These are phyloP conservation scores for Aristolochia fimbriata DNA, from an alignment of 164 flowering plant genomes.

Conservation along the genomic window DNA sequence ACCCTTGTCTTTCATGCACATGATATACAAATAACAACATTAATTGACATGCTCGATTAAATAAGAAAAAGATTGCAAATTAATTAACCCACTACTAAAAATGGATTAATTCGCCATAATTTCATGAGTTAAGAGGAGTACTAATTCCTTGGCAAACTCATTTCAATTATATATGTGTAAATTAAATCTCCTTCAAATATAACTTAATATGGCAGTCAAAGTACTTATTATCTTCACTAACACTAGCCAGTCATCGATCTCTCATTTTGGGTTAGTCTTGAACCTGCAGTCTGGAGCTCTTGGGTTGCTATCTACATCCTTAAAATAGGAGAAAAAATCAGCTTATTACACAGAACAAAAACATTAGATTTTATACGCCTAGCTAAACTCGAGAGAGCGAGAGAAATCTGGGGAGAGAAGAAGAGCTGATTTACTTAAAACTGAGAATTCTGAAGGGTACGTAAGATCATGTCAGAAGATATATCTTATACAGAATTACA, in stretches of 20 bases:
- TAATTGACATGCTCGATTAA: no score
- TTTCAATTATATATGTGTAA: not conserved
- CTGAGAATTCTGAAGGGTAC: no score
- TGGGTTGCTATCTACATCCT: not conserved
- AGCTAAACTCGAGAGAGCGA: no score
- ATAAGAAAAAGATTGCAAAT: no score
- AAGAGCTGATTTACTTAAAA: not conserved
- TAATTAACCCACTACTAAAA: no score
- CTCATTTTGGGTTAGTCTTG: constrained; percentile 3
- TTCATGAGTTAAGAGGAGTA: no score
- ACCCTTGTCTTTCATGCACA: not conserved
- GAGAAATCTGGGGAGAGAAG: no score
- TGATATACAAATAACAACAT: no score
- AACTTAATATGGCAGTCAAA: constrained; percentile 5
- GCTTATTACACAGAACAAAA: not conserved
- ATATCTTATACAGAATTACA: no score
- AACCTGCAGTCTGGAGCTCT: not conserved
- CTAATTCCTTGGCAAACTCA: not conserved
- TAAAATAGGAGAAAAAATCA: not conserved
- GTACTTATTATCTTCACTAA: no score
- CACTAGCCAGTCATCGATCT: not conserved
- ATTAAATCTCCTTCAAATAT: not conserved
- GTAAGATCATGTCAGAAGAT: no score
- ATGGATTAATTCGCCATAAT: no score
- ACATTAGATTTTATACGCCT: not conserved